These are phyloP conservation scores for Cladophialophora immunda DNA, from an alignment of 2,329 filamentous ascomycete species.

Conservation along the genomic window DNA sequence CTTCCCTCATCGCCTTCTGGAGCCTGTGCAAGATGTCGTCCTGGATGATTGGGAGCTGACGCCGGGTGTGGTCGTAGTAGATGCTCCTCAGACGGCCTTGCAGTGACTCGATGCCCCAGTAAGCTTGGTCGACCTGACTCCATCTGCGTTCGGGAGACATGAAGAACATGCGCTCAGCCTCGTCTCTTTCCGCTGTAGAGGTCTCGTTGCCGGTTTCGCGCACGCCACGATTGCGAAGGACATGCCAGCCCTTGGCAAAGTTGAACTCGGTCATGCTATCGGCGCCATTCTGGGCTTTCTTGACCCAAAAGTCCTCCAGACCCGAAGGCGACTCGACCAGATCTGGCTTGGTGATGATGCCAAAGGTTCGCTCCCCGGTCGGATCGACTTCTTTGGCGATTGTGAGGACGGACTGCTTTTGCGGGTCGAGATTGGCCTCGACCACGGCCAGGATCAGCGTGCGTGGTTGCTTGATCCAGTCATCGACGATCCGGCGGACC, in stretches of 20 bases:
- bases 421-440: conserved; percentile 57
- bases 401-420: conserved; percentile 50
- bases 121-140: conserved; percentile 9
- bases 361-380: conserved; percentile 49
- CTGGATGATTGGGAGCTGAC: conserved; percentile 17
- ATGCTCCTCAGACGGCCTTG: conserved; percentile 17
- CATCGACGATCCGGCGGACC: conserved; percentile 56
- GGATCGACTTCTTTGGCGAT: conserved; percentile 47
- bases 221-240: conserved; percentile 40
- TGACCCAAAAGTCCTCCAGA: conserved; percentile 36
- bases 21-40: conserved; percentile 13
- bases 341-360: conserved; percentile 57
- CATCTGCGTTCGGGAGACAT: conserved; percentile 6
- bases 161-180: conserved; percentile 21
- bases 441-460: conserved; percentile 59
- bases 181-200: conserved; percentile 10
- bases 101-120: conserved; percentile 21
- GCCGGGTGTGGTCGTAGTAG: conserved; percentile 21
- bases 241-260: conserved; percentile 50
- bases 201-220: conserved; percentile 24
- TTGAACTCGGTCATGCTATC: conserved; percentile 38
- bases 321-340: conserved; percentile 43
- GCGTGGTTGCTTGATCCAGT: conserved; percentile 52
- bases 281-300: conserved; percentile 11
- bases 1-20: conserved; percentile 15